Evolutionary conservation across 83 land plant species (phyloP).

Genomic region (Diphasiastrum complanatum): DNA sequence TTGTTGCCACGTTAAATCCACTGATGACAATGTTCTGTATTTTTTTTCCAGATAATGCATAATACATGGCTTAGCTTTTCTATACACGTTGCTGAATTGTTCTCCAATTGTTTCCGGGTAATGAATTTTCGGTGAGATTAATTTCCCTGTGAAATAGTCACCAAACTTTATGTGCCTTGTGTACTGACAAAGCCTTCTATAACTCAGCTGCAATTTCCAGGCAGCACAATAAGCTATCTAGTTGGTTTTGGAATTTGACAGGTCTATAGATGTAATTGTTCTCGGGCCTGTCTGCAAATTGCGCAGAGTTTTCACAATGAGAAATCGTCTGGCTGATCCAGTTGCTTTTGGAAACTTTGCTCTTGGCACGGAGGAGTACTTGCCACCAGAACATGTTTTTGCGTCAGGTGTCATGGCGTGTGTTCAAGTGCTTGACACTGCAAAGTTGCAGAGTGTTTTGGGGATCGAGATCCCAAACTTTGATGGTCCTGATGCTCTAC

Average conservation of each 20-base stretch:
- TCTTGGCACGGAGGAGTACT: slow-evolving; percentile 16
- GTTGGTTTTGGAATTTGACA: slow-evolving; percentile 4
- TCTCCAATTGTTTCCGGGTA: slow-evolving; percentile 31
- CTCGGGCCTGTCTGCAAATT: slow-evolving; percentile 41
- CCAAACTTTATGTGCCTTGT: too few species aligned
- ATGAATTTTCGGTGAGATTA: slow-evolving; percentile 32
- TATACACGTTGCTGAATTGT: slow-evolving; percentile 31
- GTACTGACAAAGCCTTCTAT: too few species aligned
- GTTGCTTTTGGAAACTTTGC: neutral
- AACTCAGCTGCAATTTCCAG: neutral
- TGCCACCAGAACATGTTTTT: slow-evolving; percentile 36
- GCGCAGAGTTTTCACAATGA: slow-evolving; percentile 37
- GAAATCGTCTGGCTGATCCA: slow-evolving; percentile 21
- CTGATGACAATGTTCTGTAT: neutral
- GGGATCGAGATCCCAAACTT: slow-evolving; percentile 5
- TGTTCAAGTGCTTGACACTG: slow-evolving; percentile 31
- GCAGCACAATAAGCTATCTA: neutral
- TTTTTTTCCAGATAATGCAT: slow-evolving; percentile 21
- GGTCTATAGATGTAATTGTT: slow-evolving; percentile 33
- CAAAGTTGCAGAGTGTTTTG: slow-evolving; percentile 15
- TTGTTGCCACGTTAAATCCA: neutral
- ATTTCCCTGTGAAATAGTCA: neutral
- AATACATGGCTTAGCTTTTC: slow-evolving; percentile 30
- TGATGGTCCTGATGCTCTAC: too few species aligned
- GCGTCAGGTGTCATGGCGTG: slow-evolving; percentile 26